phyloP scores from a whole-genome alignment of 352 stramenopile genomes.

The Thalassiosira delicatula region DNA sequence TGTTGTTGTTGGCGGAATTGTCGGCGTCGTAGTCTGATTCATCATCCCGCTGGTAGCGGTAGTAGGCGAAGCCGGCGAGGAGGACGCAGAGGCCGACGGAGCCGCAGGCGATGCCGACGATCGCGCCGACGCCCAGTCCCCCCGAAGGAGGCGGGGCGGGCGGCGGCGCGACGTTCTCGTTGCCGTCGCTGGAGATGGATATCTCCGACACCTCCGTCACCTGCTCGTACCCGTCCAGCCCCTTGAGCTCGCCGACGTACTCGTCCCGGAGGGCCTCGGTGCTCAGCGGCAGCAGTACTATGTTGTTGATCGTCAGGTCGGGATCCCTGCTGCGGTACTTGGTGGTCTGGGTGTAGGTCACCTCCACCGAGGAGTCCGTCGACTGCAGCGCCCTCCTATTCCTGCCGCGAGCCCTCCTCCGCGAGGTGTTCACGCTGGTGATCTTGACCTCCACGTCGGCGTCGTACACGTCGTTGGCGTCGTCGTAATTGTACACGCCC shows the following conservation, averaged over 20 bases:
- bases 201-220: slow-evolving; percentile 51
- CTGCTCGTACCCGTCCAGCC: slow-evolving; percentile 43
- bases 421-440: not conserved
- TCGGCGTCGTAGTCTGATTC: not conserved
- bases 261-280: slow-evolving; percentile 18
- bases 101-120: slow-evolving; percentile 40
- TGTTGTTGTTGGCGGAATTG: not conserved
- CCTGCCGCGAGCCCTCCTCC: not conserved
- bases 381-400: slow-evolving; percentile 14
- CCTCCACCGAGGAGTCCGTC: slow-evolving; percentile 39
- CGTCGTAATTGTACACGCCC: slow-evolving; percentile 24
- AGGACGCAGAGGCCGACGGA: slow-evolving; percentile 20
- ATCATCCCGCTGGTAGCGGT: slow-evolving; percentile 22
- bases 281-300: slow-evolving; percentile 38
- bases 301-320: slow-evolving; percentile 25
- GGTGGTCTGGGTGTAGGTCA: slow-evolving; percentile 56
- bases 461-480: slow-evolving; percentile 23
- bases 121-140: slow-evolving; percentile 16
- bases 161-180: not conserved
- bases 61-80: slow-evolving; percentile 29
- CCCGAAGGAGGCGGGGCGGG: not conserved
- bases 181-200: slow-evolving; percentile 13
- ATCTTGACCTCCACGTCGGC: slow-evolving; percentile 27
- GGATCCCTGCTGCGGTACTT: slow-evolving; percentile 38
- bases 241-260: slow-evolving; percentile 45